These are phyloP conservation scores for Aspergillus ochraceus DNA, from an alignment of 2,329 filamentous ascomycete genomes.

Conservation along the genomic window DNA sequence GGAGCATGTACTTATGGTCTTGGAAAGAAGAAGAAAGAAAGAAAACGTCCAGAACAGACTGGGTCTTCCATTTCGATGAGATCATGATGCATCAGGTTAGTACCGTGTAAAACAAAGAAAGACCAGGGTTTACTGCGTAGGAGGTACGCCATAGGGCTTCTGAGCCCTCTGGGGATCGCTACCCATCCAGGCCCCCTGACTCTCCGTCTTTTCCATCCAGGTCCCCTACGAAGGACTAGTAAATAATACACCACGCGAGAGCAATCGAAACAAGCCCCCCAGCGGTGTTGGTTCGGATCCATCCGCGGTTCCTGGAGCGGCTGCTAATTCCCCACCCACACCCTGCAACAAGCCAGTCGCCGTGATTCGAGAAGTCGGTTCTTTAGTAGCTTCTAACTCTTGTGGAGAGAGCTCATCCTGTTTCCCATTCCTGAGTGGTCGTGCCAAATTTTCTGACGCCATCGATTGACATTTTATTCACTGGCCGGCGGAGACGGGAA, in stretches of 20 bases:
- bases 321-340: conserved; percentile 26
- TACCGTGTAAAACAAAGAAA: not conserved
- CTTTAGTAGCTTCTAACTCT: conserved; percentile 9
- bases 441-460: conserved; percentile 5
- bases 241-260: conserved; percentile 21
- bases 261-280: conserved; percentile 19
- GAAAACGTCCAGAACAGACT: not conserved
- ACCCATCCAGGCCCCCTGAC: conserved; percentile 15
- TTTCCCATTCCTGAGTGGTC: conserved; percentile 5
- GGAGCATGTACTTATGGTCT: not conserved
- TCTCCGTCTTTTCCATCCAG: not conserved
- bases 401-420: not conserved
- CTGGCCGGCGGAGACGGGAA: not conserved
- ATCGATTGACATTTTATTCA: not conserved
- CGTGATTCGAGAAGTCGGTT: conserved; percentile 32
- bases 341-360: conserved; percentile 27
- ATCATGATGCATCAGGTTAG: conserved; percentile 6
- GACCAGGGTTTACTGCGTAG: conserved; percentile 2
- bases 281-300: conserved; percentile 28
- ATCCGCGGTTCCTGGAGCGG: conserved; percentile 33
- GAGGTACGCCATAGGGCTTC: too few species aligned
- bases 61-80: not conserved
- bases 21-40: not conserved
- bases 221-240: not conserved
- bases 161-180: conserved; percentile 12